Percentiles rank a stretch among this genome's conserved stretches.
Evolutionary conservation across 306 rosid genomes (phyloP).

Genomic region (Vachellia pachyceras): DNA sequence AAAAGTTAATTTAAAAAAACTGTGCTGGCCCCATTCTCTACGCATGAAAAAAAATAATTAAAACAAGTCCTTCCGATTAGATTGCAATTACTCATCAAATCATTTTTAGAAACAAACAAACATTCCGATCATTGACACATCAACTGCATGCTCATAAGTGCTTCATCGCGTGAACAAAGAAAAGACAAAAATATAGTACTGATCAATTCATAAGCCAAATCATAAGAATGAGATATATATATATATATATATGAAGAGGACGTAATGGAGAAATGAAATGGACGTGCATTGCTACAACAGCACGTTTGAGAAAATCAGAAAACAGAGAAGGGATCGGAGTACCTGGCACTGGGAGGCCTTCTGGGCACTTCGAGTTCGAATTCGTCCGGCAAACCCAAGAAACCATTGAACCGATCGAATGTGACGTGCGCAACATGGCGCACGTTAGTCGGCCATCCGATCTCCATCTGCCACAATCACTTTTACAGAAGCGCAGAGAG

Average conservation of each 20-base stretch:
- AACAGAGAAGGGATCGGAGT: no score
- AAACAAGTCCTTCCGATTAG: background rate
- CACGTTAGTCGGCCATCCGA: constrained; percentile 81
- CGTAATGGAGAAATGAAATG: background rate
- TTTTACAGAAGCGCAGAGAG: constrained; percentile 52
- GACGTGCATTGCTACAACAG: background rate
- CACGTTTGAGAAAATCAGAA: no score
- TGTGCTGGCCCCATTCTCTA: background rate
- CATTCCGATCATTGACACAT: background rate
- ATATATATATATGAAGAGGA: no score
- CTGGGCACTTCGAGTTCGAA: constrained; percentile 84
- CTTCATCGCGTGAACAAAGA: background rate
- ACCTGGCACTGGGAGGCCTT: constrained; percentile 99
- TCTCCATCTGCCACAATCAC: constrained; percentile 58
- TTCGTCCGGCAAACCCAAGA: constrained; percentile 95
- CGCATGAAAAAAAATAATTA: background rate
- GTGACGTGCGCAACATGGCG: constrained; percentile 97
- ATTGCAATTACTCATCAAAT: background rate
- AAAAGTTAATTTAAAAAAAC: background rate
- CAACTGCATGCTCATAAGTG: no score
- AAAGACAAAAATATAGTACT: background rate
- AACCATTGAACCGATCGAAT: constrained; percentile 89
- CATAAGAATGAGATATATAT: background rate
- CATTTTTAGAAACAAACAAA: background rate
- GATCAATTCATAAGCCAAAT: no score